Evolutionary conservation across 495 filamentous ascomycete species (phyloP).

Genomic region (Parathielavia appendiculata): DNA sequence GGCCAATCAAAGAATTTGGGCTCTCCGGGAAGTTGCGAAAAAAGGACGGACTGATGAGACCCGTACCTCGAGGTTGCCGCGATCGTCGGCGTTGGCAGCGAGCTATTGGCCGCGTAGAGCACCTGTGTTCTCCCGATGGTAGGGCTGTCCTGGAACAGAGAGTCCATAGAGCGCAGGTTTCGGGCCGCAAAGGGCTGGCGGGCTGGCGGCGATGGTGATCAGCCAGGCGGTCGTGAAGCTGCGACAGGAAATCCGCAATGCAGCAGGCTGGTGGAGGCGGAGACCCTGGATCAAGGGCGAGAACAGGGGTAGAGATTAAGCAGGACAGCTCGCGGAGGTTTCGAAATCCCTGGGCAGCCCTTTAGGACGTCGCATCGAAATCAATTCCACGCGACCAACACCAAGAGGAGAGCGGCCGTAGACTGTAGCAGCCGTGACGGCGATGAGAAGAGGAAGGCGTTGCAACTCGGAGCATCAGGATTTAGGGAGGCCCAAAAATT

Average conservation of each 20-base stretch:
- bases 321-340: slow-evolving; percentile 39
- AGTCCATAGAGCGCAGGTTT: slow-evolving; percentile 26
- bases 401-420: not conserved
- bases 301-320: slow-evolving; percentile 27
- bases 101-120: slow-evolving; percentile 26
- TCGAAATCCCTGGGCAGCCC: slow-evolving; percentile 46
- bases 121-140: slow-evolving; percentile 35
- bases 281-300: slow-evolving; percentile 3
- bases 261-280: slow-evolving; percentile 21
- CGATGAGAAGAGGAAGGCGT: not conserved
- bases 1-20: slow-evolving; percentile 5
- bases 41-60: slow-evolving; percentile 4
- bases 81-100: slow-evolving; percentile 24
- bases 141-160: slow-evolving; percentile 36
- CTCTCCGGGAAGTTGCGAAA: not conserved
- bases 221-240: slow-evolving; percentile 31
- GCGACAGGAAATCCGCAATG: slow-evolving; percentile 43
- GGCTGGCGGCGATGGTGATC: slow-evolving; percentile 31
- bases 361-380: slow-evolving; percentile 46
- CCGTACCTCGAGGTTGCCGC: slow-evolving; percentile 27
- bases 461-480: not conserved
- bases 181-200: slow-evolving; percentile 26
- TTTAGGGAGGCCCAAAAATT: not conserved
- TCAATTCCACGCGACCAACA: slow-evolving; percentile 14
- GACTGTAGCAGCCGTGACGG: not conserved